Evolutionary conservation across 78 protist species (phyloP).

Genomic region (Pigoraptor vietnamica): DNA sequence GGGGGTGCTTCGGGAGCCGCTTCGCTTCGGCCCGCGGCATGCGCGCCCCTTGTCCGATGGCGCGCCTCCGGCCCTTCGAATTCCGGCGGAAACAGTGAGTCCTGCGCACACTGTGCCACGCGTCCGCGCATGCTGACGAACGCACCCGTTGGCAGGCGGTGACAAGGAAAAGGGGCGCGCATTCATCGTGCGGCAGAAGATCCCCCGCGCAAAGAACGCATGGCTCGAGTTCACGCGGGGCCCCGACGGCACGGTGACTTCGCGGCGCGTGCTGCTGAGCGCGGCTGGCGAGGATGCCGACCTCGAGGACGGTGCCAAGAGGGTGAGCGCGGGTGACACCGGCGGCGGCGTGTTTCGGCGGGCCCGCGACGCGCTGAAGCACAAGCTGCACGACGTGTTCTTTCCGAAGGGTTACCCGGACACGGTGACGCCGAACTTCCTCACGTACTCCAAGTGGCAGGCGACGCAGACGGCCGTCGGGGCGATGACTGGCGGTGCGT

Average conservation of each 20-base stretch:
- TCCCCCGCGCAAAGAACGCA: not conserved
- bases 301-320: not conserved
- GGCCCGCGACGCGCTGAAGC: not conserved
- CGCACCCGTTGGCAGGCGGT: too few species aligned
- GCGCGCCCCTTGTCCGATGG: too few species aligned
- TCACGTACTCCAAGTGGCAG: slow-evolving; percentile 8
- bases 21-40: too few species aligned
- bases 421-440: not conserved
- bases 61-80: too few species aligned
- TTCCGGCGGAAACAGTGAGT: too few species aligned
- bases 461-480: not conserved
- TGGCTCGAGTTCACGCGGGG: not conserved
- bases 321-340: not conserved
- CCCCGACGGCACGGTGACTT: not conserved
- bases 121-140: too few species aligned
- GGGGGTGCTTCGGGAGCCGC: too few species aligned
- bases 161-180: too few species aligned
- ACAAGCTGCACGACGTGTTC: not conserved
- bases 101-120: too few species aligned
- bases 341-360: not conserved
- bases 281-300: not conserved
- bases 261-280: not conserved
- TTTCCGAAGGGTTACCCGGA: slow-evolving; percentile 11
- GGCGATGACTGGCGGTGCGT: not conserved
- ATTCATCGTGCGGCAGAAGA: not conserved